Conservation (phyloP, 768 basidiomycete species). For the Termitomyces sp. region DNA sequence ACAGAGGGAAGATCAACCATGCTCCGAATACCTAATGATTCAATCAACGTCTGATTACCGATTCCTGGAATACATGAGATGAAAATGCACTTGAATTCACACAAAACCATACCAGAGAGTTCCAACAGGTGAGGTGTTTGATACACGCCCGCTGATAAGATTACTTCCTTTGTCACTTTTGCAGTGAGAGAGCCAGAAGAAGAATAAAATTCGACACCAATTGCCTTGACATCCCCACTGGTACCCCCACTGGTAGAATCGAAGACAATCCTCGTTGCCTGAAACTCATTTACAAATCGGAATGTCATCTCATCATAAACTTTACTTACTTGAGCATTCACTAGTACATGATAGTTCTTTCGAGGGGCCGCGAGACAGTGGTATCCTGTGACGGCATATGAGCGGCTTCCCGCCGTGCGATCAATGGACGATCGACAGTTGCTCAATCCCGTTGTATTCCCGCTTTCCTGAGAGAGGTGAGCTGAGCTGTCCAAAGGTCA, state of each 20-base stretch:
- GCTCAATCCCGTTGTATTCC: background rate
- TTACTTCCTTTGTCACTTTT: background rate
- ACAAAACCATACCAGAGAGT: background rate
- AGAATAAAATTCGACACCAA: background rate
- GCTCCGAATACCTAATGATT: background rate
- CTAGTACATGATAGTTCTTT: background rate
- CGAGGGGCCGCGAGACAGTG: background rate
- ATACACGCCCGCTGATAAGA: background rate
- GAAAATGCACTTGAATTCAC: background rate
- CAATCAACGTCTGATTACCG: background rate
- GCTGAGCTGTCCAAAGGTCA: too few species aligned
- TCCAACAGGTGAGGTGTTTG: background rate
- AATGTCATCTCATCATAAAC: background rate
- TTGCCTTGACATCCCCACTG: background rate
- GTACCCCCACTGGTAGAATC: background rate
- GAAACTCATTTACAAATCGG: background rate
- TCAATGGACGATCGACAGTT: background rate
- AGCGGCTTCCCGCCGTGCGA: background rate
- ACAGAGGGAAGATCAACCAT: slow-evolving; percentile 1
- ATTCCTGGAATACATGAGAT: background rate
- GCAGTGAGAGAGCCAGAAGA: background rate
- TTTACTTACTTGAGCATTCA: background rate
- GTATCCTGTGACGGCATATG: background rate
- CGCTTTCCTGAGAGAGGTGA: background rate
- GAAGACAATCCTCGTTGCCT: background rate